A percentile compares a stretch with the other conserved stretches of the same genome.
phyloP scores from a whole-genome alignment of 495 filamentous ascomycete genomes.

The Annulohypoxylon moriforme region DNA sequence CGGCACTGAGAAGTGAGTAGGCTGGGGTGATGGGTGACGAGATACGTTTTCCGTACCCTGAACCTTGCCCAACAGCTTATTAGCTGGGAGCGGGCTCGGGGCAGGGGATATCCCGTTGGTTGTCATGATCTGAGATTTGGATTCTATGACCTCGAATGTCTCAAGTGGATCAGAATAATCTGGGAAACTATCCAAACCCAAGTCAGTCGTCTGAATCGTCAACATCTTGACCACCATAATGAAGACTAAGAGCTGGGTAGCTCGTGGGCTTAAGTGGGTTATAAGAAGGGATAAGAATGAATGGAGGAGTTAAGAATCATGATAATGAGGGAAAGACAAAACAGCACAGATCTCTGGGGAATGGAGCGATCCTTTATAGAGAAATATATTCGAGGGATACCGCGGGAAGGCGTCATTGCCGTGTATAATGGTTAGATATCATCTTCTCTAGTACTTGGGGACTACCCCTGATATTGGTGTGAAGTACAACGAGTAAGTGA shows the following conservation, averaged over 20 bases:
- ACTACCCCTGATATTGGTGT: constrained; percentile 21
- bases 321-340: constrained; percentile 2
- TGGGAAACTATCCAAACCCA: constrained; percentile 55
- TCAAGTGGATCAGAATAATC: constrained; percentile 51
- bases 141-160: constrained; percentile 42
- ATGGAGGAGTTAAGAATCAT: constrained; percentile 11
- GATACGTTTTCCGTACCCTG: constrained; percentile 45
- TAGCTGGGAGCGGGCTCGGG: constrained; percentile 41
- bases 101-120: constrained; percentile 32
- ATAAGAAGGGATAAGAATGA: not conserved
- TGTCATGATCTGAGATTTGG: constrained; percentile 43
- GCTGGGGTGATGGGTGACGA: constrained; percentile 84
- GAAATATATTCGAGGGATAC: constrained; percentile 6
- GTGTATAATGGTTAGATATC: constrained; percentile 12
- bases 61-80: constrained; percentile 52
- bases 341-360: not conserved
- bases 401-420: constrained; percentile 30
- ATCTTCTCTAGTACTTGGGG: constrained; percentile 4
- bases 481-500: constrained; percentile 14
- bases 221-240: constrained; percentile 48
- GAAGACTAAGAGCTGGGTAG: constrained; percentile 11
- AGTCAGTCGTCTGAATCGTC: constrained; percentile 58
- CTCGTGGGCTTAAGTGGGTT: not conserved
- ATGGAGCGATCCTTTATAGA: constrained; percentile 16
- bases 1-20: constrained; percentile 87